A percentile compares a stretch with the other conserved stretches of the same genome.
These are phyloP conservation scores for Friedmanniomyces simplex DNA, from an alignment of 495 filamentous ascomycete species.

Conservation along the genomic window DNA sequence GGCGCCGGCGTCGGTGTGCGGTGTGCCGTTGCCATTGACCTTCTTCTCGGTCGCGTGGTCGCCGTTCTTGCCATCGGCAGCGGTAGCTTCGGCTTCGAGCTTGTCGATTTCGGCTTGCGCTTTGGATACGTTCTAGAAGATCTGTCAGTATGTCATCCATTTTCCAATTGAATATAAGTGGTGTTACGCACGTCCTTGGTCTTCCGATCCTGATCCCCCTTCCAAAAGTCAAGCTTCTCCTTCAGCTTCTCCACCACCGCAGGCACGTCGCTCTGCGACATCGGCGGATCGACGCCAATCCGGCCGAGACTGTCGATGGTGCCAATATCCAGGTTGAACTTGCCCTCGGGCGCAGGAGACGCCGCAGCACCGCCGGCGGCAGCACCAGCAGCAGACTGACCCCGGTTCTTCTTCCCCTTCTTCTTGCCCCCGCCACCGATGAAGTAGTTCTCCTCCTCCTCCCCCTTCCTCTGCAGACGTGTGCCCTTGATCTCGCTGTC, in stretches of 20 bases:
- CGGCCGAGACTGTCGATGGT: slow-evolving; percentile 82
- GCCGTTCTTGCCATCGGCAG: slow-evolving; percentile 35
- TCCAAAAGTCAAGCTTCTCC: slow-evolving; percentile 86
- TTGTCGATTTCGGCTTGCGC: slow-evolving; percentile 57
- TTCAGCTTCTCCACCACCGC: slow-evolving; percentile 74
- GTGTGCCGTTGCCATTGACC: slow-evolving; percentile 43
- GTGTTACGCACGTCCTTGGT: slow-evolving; percentile 68
- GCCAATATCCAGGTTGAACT: slow-evolving; percentile 79
- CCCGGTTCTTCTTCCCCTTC: slow-evolving; percentile 75
- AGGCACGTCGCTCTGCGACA: slow-evolving; percentile 71
- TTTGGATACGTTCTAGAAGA: slow-evolving; percentile 57
- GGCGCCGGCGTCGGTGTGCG: slow-evolving; percentile 41
- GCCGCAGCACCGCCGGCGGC: slow-evolving; percentile 34
- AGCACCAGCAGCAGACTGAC: slow-evolving; percentile 42
- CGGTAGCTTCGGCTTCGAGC: slow-evolving; percentile 44
- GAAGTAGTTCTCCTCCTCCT: slow-evolving; percentile 81
- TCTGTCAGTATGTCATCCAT: not conserved
- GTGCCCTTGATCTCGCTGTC: slow-evolving; percentile 67
- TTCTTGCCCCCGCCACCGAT: slow-evolving; percentile 71
- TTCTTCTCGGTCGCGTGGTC: slow-evolving; percentile 39
- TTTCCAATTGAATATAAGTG: not conserved
- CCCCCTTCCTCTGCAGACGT: slow-evolving; percentile 62
- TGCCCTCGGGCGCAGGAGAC: slow-evolving; percentile 41
- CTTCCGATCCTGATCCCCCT: slow-evolving; percentile 77
- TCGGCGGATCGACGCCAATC: slow-evolving; percentile 75